Conservation (phyloP, 1,284 basidiomycete genomes). For the Coniferiporia sulphurascens region DNA sequence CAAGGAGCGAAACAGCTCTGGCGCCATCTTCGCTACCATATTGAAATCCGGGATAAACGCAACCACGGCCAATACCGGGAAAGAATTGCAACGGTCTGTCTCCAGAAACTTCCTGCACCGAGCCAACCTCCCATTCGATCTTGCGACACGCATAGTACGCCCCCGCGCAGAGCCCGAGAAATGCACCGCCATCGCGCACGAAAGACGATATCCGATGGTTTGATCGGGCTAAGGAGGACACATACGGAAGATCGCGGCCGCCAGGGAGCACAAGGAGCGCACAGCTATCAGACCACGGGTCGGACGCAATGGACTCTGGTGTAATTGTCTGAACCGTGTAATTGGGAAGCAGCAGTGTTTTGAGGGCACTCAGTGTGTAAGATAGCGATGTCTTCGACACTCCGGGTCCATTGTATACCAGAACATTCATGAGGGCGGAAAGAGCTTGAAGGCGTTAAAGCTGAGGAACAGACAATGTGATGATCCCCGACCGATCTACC, state of each 20-base stretch:
- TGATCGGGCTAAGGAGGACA: constrained; percentile 37
- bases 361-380: constrained; percentile 52
- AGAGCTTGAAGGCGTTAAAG: not conserved
- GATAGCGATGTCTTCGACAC: constrained; percentile 54
- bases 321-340: constrained; percentile 75
- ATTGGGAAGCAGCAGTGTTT: constrained; percentile 58
- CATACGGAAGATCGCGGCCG: constrained; percentile 47
- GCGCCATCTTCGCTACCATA: constrained; percentile 38
- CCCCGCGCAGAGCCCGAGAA: constrained; percentile 62
- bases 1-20: constrained; percentile 20
- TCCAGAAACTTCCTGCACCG: constrained; percentile 41
- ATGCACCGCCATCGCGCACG: constrained; percentile 64
- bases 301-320: constrained; percentile 49
- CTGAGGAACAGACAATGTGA: not conserved
- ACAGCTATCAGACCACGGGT: constrained; percentile 75
- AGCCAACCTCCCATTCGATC: constrained; percentile 45
- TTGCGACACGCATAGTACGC: constrained; percentile 45
- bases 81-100: constrained; percentile 52
- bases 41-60: constrained; percentile 51
- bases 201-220: constrained; percentile 54
- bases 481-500: not conserved
- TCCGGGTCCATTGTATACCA: constrained; percentile 76
- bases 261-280: constrained; percentile 76
- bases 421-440: constrained; percentile 57
- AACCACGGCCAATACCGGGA: constrained; percentile 46